These are phyloP conservation scores for Cladosporium sp. DNA, from an alignment of 2,329 filamentous ascomycete genomes.

Conservation along the genomic window DNA sequence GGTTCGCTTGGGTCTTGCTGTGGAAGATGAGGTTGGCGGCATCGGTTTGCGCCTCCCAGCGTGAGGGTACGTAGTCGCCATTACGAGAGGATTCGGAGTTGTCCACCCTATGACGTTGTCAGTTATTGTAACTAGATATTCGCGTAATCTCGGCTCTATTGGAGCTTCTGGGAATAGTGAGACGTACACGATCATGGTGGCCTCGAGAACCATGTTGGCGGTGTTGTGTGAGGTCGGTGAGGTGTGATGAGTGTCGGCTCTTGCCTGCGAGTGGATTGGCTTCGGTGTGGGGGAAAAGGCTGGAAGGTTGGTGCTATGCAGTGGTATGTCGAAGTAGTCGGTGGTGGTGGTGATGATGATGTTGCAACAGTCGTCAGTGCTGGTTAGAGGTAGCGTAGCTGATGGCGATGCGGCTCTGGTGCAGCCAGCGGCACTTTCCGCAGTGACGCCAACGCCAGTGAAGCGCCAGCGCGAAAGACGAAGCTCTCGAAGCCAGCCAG, in stretches of 20 bases:
- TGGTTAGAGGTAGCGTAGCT: neutral
- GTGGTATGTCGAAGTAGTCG: neutral
- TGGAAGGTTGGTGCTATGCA: neutral
- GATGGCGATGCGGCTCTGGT: constrained; percentile 4
- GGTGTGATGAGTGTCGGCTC: neutral
- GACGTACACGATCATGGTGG: constrained; percentile 86
- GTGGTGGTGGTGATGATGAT: constrained; percentile 3
- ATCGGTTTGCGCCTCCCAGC: constrained; percentile 95
- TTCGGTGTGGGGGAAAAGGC: neutral
- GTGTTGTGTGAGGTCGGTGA: constrained; percentile 12
- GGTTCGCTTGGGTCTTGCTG: constrained; percentile 90
- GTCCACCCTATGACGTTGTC: constrained; percentile 65
- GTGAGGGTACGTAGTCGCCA: constrained; percentile 85
- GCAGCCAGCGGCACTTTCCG: constrained; percentile 3
- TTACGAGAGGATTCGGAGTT: constrained; percentile 99
- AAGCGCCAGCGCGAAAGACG: constrained; percentile 2
- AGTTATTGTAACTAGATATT: neutral
- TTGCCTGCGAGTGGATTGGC: neutral
- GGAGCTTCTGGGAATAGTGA: neutral
- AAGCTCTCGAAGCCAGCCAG: neutral
- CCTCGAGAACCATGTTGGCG: constrained; percentile 70
- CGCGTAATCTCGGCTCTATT: neutral
- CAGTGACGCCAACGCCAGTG: constrained; percentile 6
- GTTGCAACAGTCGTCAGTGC: neutral
- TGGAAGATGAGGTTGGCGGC: constrained; percentile 94